Conservation (phyloP, 495 filamentous ascomycete genomes). For the Venustampulla echinocandica region DNA sequence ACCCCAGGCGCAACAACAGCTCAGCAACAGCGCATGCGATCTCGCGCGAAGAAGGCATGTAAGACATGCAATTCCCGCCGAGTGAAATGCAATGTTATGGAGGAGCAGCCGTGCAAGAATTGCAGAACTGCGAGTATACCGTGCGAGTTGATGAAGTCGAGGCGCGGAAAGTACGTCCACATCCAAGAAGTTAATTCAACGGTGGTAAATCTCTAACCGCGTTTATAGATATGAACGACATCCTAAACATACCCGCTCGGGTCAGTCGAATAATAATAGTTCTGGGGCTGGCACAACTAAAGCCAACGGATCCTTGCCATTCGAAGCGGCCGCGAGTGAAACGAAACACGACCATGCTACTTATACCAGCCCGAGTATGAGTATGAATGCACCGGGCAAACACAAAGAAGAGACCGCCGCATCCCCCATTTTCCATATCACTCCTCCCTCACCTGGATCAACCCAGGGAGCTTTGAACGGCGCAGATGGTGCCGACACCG, state of each 20-base stretch:
- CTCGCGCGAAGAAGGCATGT: constrained; percentile 25
- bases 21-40: no score
- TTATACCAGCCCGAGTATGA: no score
- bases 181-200: no score
- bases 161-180: constrained; percentile 34
- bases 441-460: neutral
- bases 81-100: constrained; percentile 39
- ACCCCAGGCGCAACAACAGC: no score
- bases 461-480: neutral
- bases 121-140: constrained; percentile 30
- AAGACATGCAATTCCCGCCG: constrained; percentile 37
- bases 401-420: neutral
- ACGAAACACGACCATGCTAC: no score
- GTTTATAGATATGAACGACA: constrained; percentile 1
- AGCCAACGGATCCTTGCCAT: no score
- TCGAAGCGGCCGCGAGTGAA: no score
- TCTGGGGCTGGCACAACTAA: no score
- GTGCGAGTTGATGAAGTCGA: constrained; percentile 36
- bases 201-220: no score
- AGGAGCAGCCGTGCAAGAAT: constrained; percentile 36
- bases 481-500: constrained; percentile 5
- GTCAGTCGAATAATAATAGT: neutral
- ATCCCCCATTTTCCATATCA: neutral
- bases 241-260: neutral
- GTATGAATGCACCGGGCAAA: no score